These are phyloP conservation scores for Penicillium sp. DNA, from an alignment of 2,329 filamentous ascomycete genomes.

Conservation along the genomic window DNA sequence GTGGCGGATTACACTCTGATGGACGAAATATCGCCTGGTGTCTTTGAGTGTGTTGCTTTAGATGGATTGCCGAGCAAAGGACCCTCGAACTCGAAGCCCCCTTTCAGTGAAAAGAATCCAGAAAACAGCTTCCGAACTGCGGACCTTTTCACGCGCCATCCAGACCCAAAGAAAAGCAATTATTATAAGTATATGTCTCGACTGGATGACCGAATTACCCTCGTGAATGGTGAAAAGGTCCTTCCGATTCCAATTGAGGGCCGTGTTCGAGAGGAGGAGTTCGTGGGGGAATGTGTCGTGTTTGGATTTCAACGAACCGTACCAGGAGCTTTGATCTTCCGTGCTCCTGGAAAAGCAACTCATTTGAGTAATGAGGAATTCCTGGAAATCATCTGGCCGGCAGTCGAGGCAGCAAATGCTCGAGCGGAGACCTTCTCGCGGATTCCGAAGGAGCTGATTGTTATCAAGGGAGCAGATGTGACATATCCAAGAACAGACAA, in stretches of 20 bases:
- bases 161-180: constrained; percentile 40
- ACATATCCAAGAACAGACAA: constrained; percentile 57
- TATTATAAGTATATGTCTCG: constrained; percentile 45
- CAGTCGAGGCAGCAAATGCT: constrained; percentile 54
- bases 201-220: constrained; percentile 49
- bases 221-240: constrained; percentile 53
- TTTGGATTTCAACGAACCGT: constrained; percentile 55
- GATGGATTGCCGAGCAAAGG: constrained; percentile 40
- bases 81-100: constrained; percentile 46
- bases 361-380: constrained; percentile 49
- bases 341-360: constrained; percentile 54
- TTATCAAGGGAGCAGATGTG: constrained; percentile 48
- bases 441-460: constrained; percentile 55
- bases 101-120: constrained; percentile 33
- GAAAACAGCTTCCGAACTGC: constrained; percentile 61
- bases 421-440: constrained; percentile 54
- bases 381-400: constrained; percentile 46
- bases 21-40: constrained; percentile 36
- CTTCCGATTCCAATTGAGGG: constrained; percentile 54
- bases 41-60: constrained; percentile 40
- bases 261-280: constrained; percentile 51
- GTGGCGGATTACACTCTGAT: constrained; percentile 45
- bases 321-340: constrained; percentile 50
- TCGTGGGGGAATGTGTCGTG: constrained; percentile 58
- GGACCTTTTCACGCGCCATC: constrained; percentile 50